Percentiles rank a stretch among this genome's conserved stretches.
Evolutionary conservation across 495 filamentous ascomycete genomes (phyloP).

Genomic region (Penicillium tannophilum): DNA sequence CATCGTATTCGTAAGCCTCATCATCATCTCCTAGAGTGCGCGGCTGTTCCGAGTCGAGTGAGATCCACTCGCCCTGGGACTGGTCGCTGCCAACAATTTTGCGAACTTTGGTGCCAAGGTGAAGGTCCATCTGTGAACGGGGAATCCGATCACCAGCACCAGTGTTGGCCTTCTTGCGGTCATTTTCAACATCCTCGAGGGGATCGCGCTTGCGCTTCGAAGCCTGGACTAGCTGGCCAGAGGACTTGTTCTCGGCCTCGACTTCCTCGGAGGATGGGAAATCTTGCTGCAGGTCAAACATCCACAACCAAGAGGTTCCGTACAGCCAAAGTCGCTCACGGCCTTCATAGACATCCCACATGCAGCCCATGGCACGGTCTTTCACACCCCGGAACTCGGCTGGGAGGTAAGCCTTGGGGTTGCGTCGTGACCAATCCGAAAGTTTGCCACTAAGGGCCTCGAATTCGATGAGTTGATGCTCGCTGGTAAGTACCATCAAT

Average conservation of each 20-base stretch:
- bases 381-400: constrained; percentile 66
- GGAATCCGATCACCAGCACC: constrained; percentile 66
- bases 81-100: constrained; percentile 44
- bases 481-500: constrained; percentile 73
- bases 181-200: constrained; percentile 36
- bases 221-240: constrained; percentile 27
- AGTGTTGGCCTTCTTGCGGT: constrained; percentile 44
- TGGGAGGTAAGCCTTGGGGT: constrained; percentile 74
- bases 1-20: constrained; percentile 44
- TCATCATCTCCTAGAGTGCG: constrained; percentile 50
- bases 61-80: constrained; percentile 45
- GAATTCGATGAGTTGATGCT: constrained; percentile 76
- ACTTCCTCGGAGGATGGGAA: constrained; percentile 50
- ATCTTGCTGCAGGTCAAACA: constrained; percentile 83
- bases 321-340: constrained; percentile 81
- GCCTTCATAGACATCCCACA: constrained; percentile 72
- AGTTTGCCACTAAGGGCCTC: constrained; percentile 72
- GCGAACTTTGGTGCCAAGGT: constrained; percentile 61
- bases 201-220: constrained; percentile 51
- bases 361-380: constrained; percentile 76
- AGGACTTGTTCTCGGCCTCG: constrained; percentile 25
- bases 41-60: constrained; percentile 46
- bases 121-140: constrained; percentile 55
- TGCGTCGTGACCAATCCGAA: constrained; percentile 82
- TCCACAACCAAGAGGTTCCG: constrained; percentile 82